phyloP scores from a whole-genome alignment of 75 land plant species.

The Cunninghamia lanceolata region DNA sequence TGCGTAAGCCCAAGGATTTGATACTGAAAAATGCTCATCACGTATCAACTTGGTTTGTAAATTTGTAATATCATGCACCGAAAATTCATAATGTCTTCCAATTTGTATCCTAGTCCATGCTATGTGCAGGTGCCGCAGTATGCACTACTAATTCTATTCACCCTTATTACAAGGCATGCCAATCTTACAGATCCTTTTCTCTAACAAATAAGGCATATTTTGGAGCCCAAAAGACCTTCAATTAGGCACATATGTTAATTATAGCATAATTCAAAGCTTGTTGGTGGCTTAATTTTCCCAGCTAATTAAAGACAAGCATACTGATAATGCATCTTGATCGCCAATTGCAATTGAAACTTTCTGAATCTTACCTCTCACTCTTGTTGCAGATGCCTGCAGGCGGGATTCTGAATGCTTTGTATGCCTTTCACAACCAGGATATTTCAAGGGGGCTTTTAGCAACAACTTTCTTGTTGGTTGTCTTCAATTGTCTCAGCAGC shows the following conservation, averaged over 20 bases:
- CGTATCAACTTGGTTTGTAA: background rate
- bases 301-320: background rate
- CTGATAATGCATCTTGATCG: background rate
- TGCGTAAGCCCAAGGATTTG: background rate
- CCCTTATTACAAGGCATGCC: background rate
- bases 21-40: background rate
- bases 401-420: conserved; percentile 42
- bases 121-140: background rate
- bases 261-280: background rate
- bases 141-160: background rate
- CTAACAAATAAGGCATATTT: background rate
- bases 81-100: background rate
- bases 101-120: background rate
- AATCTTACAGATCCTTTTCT: background rate
- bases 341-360: background rate
- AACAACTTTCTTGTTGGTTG: conserved; percentile 49
- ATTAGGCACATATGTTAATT: background rate
- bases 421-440: conserved; percentile 31
- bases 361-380: background rate
- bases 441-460: conserved; percentile 36
- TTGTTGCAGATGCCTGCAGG: conserved; percentile 37
- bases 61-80: background rate
- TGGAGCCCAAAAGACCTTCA: background rate
- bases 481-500: conserved; percentile 52
- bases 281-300: background rate